Evolutionary conservation across 768 basidiomycete genomes (phyloP).

Genomic region (Hericium alpestre): DNA sequence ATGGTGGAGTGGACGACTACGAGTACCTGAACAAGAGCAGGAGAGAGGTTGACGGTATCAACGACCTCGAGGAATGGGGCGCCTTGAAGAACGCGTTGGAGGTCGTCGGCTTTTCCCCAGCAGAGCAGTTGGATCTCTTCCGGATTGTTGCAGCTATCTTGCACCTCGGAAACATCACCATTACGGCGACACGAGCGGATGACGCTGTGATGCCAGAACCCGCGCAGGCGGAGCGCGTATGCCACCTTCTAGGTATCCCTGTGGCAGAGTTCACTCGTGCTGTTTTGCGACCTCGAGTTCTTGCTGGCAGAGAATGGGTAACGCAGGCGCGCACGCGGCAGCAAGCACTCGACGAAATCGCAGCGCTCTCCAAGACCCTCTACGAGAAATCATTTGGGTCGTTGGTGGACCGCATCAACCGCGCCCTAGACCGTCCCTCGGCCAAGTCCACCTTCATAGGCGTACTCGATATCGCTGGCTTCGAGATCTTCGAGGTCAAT

Average conservation of each 20-base stretch:
- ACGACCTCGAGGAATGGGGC: conserved; percentile 85
- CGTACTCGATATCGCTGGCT: conserved; percentile 97
- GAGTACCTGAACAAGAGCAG: conserved; percentile 87
- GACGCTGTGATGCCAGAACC: conserved; percentile 71
- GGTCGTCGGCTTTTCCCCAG: conserved; percentile 74
- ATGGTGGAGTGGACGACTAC: conserved; percentile 68
- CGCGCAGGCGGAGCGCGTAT: conserved; percentile 80
- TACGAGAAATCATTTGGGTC: conserved; percentile 96
- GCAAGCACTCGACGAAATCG: conserved; percentile 89
- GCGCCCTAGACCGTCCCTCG: conserved; percentile 85
- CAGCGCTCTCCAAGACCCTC: conserved; percentile 83
- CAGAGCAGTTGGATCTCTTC: conserved; percentile 88
- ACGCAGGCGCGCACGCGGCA: conserved; percentile 83
- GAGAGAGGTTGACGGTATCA: conserved; percentile 88
- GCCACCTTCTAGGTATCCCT: conserved; percentile 84
- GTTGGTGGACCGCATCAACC: conserved; percentile 91
- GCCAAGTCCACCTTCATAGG: conserved; percentile 93
- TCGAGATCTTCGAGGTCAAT: conserved; percentile 93
- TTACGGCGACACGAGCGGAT: conserved; percentile 69
- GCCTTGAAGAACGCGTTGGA: conserved; percentile 70
- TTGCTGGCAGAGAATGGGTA: conserved; percentile 96
- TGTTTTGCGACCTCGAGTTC: conserved; percentile 78
- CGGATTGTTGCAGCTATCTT: conserved; percentile 88
- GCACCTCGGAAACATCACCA: conserved; percentile 88
- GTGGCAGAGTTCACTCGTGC: conserved; percentile 82